phyloP scores from a whole-genome alignment of 1,139 yeast genomes.

The Kodamaea ohmeri region DNA sequence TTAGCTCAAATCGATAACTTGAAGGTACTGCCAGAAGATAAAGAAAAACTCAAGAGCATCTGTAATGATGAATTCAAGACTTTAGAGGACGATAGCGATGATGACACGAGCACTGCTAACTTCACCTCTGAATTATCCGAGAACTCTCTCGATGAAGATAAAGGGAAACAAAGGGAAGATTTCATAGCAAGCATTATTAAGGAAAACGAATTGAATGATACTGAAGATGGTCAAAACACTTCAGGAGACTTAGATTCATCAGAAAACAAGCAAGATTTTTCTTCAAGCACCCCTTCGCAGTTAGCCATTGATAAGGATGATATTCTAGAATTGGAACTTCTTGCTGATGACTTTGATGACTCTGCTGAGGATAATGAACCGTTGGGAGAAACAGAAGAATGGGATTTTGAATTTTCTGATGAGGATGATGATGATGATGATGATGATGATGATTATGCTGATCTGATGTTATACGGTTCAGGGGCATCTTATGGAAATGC shows the following conservation, averaged over 20 bases:
- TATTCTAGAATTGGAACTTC: conserved; percentile 37
- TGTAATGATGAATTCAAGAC: conserved; percentile 20
- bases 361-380: conserved; percentile 26
- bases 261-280: background rate
- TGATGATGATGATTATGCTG: conserved; percentile 26
- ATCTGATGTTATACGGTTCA: conserved; percentile 25
- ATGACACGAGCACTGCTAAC: conserved; percentile 6
- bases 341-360: conserved; percentile 55
- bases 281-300: conserved; percentile 11
- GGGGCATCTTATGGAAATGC: conserved; percentile 14
- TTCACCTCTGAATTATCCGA: conserved; percentile 12
- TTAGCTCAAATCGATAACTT: conserved; percentile 31
- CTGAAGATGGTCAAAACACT: background rate
- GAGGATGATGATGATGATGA: conserved; percentile 21
- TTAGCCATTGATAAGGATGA: conserved; percentile 24
- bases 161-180: conserved; percentile 12
- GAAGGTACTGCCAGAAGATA: conserved; percentile 49
- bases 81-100: conserved; percentile 9
- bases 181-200: conserved; percentile 15
- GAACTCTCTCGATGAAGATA: conserved; percentile 11
- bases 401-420: conserved; percentile 33
- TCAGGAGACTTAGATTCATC: conserved; percentile 1
- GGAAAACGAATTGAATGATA: conserved; percentile 16
- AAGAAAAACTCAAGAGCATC: conserved; percentile 41
- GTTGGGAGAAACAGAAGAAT: conserved; percentile 37